Evolutionary conservation across 1,139 yeast genomes (phyloP), one percentile per base, ranked within the genome.

Genomic region (Blastobotrys arbuscula): DNA sequence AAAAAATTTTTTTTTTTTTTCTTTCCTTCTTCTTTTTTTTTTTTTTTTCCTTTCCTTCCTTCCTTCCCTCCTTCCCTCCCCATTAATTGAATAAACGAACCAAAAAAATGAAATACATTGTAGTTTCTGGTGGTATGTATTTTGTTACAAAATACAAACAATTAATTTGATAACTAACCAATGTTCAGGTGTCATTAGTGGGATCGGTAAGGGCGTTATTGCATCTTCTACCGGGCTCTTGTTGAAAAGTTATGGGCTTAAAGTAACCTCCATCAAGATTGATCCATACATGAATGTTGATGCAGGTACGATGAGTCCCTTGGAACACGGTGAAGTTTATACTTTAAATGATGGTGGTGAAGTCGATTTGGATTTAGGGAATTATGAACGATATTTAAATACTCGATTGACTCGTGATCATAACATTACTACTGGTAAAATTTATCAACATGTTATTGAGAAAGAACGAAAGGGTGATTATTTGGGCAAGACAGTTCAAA

Each of bases 261-360:
- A 95, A 67, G 98, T 90, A 53, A 90, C 98, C 5, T 89, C 97
- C 15, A 92, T 94, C 74, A 92, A 92, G 70, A 92, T 92, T 64
- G 99, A 92, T 73, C 99, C 99, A 40, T 92, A 92, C 72, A 87
- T 92, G 95, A 92, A 92, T 72, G 88, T 92, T 59, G 99, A 92
- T 72, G 99, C 99, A 42, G 99, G 99, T 61, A 92, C 99, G 48
- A 92, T 92, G 98, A 87, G 96, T 40, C 99, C 99, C 21, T 76
- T 92, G 66, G 99, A 92, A 69, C 99, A 92, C 66, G 99, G 99
- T 48, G 99, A 92, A 70, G 96, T 96, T 68, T 92, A 90, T 66
- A 97, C 94, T 47, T 77, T 92, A 63, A 86, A 92, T 67, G 99
- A 92, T 68, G 99, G 99, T 70, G 99, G 98, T 59, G 98, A 92